phyloP scores from a whole-genome alignment of 495 filamentous ascomycete species.

The Penicillium dipodomyicola region DNA sequence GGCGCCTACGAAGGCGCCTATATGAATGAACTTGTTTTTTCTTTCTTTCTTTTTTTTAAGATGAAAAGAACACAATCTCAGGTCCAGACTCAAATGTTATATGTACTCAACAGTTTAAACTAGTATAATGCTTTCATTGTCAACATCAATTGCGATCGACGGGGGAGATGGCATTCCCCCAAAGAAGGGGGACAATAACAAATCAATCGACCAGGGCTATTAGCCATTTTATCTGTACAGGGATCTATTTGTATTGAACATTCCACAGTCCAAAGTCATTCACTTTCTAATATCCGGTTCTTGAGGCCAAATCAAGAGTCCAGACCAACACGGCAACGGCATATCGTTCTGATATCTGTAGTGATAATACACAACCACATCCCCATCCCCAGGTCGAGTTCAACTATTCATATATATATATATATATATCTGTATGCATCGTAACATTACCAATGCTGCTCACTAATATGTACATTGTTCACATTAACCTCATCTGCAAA shows the following conservation, averaged over 20 bases:
- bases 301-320: background rate
- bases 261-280: background rate
- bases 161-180: slow-evolving; percentile 1
- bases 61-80: background rate
- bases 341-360: background rate
- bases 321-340: background rate
- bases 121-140: background rate
- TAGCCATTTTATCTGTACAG: background rate
- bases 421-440: background rate
- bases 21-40: background rate
- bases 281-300: background rate
- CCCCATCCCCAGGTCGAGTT: background rate
- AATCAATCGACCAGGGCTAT: background rate
- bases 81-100: background rate
- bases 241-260: background rate
- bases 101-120: background rate
- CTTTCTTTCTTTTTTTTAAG: background rate
- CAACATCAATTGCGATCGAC: slow-evolving; percentile 4
- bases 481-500: slow-evolving; percentile 72
- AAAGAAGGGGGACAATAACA: slow-evolving; percentile 21
- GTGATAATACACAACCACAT: too few relatives aligned
- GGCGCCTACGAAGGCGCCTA: too few relatives aligned
- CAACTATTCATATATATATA: background rate
- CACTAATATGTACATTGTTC: slow-evolving; percentile 65
- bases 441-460: slow-evolving; percentile 66